Percentiles rank a stretch among this genome's conserved stretches.
Evolutionary conservation across 257 asterid genomes (phyloP).

Genomic region (Solanum bulbocastanum): DNA sequence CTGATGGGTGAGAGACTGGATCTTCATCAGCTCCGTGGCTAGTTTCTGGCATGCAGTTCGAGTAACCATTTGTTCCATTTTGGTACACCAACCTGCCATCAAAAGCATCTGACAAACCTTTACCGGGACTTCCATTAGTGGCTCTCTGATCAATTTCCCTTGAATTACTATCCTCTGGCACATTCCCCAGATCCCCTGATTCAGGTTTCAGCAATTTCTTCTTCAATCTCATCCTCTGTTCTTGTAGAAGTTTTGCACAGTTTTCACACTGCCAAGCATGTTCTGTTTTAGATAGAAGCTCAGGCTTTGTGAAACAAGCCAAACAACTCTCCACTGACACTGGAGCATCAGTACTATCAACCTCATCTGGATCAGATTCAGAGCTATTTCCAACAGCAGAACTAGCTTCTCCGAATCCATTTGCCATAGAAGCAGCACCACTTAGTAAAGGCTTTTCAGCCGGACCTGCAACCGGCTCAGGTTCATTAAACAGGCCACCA

Average conservation of each 20-base stretch:
- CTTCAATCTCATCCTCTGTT: constrained; percentile 22
- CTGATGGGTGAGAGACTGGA: constrained; percentile 11
- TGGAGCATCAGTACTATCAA: constrained; percentile 69
- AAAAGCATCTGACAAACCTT: constrained; percentile 12
- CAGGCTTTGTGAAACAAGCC: constrained; percentile 62
- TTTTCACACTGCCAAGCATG: constrained; percentile 94
- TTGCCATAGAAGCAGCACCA: constrained; percentile 18
- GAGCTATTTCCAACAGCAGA: constrained; percentile 34
- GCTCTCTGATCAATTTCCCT: not conserved
- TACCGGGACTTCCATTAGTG: constrained; percentile 15
- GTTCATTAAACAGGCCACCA: constrained; percentile 75
- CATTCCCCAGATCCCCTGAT: constrained; percentile 12
- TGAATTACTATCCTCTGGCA: constrained; percentile 10
- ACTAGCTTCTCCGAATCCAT: constrained; percentile 24
- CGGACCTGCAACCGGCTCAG: constrained; percentile 34
- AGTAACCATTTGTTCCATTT: constrained; percentile 14
- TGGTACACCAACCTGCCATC: constrained; percentile 11
- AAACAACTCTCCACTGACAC: constrained; percentile 88
- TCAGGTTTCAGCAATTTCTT: constrained; percentile 20
- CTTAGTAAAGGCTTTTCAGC: constrained; percentile 13
- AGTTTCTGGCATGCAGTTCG: constrained; percentile 9
- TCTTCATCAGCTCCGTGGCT: constrained; percentile 18
- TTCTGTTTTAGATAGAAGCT: constrained; percentile 70
- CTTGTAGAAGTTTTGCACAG: constrained; percentile 61
- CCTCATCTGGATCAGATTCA: constrained; percentile 89